Evolutionary conservation across 208 protist genomes (phyloP).

Genomic region (Acanthamoeba triangularis): DNA sequence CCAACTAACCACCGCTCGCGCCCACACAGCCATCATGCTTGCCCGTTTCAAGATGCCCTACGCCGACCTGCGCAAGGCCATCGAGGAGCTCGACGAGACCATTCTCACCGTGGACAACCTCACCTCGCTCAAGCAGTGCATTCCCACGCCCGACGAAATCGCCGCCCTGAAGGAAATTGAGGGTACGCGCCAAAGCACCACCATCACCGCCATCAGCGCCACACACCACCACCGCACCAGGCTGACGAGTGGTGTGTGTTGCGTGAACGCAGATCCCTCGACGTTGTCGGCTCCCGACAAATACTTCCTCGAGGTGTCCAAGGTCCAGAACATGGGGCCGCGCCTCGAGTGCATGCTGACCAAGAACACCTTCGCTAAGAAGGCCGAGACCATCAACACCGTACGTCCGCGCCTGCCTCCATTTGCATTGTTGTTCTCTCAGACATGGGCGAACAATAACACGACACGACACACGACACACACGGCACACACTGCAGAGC

Average conservation of each 20-base stretch:
- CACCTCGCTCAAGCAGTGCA: conserved; percentile 61
- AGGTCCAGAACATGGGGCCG: background rate
- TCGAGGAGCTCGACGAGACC: conserved; percentile 39
- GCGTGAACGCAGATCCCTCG: background rate
- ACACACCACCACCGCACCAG: background rate
- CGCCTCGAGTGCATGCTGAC: conserved; percentile 48
- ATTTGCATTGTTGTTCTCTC: background rate
- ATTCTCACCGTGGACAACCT: conserved; percentile 62
- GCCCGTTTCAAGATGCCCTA: conserved; percentile 60
- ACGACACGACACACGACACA: too few relatives aligned
- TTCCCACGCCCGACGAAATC: conserved; percentile 75
- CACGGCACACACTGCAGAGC: background rate
- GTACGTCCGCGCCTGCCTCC: background rate
- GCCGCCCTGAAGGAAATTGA: background rate
- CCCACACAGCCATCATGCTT: conserved; percentile 76
- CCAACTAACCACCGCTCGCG: too few relatives aligned
- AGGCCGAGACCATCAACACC: background rate
- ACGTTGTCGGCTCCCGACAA: conserved; percentile 51
- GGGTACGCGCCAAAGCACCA: background rate
- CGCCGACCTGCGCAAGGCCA: conserved; percentile 67
- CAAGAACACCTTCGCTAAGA: background rate
- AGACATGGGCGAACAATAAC: too few relatives aligned
- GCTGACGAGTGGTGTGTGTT: too few relatives aligned
- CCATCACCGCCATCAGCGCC: background rate
- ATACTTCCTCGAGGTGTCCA: conserved; percentile 75